Evolutionary conservation across 495 filamentous ascomycete genomes (phyloP).

Genomic region (Lasiosphaeria hispida): DNA sequence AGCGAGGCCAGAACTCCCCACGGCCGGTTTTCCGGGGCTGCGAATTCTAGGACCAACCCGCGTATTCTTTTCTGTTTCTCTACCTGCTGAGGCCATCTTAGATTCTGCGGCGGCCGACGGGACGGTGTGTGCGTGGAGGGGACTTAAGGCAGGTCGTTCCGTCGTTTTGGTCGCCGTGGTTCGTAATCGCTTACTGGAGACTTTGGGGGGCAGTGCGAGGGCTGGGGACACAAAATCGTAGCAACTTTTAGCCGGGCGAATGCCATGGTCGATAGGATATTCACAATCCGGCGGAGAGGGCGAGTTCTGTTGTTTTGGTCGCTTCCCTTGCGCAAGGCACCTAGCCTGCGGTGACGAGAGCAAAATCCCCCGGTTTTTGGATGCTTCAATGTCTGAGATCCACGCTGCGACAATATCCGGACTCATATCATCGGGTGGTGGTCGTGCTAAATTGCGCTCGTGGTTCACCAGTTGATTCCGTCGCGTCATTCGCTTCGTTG

Average conservation of each 20-base stretch:
- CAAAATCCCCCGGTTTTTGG: not conserved
- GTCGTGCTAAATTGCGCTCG: not conserved
- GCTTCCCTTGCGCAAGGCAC: not conserved
- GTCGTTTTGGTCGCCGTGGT: not conserved
- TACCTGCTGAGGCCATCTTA: conserved; percentile 2
- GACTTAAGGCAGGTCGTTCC: not conserved
- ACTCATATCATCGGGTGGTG: conserved; percentile 1
- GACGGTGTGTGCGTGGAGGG: conserved; percentile 3
- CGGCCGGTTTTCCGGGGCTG: conserved; percentile 1
- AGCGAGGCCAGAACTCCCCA: not conserved
- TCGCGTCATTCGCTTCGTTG: not conserved
- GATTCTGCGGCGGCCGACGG: not conserved
- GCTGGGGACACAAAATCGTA: not conserved
- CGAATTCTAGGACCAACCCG: not conserved
- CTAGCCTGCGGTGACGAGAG: not conserved
- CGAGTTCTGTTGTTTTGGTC: not conserved
- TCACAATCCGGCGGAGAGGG: not conserved
- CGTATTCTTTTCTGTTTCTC: not conserved
- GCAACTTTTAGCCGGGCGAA: not conserved
- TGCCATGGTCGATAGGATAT: not conserved
- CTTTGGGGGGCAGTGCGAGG: not conserved
- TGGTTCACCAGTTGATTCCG: not conserved
- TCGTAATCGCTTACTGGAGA: not conserved
- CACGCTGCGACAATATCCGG: conserved; percentile 1
- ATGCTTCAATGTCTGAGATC: not conserved